These are phyloP conservation scores for Curvularia lunata DNA, from an alignment of 2,329 filamentous ascomycete species.

Conservation along the genomic window DNA sequence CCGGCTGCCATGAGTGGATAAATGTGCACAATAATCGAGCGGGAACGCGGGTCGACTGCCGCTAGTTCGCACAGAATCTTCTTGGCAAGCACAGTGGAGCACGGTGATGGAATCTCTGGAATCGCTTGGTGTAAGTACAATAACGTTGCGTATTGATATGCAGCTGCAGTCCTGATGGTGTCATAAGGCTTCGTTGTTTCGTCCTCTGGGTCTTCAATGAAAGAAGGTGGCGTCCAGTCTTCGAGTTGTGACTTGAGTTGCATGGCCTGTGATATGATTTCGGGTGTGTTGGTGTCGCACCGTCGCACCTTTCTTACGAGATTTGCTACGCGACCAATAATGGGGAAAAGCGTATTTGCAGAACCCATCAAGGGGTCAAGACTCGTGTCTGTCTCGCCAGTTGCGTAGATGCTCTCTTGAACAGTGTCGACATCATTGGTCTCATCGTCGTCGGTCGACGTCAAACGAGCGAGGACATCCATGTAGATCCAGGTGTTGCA, in stretches of 20 bases:
- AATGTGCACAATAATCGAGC: slow-evolving; percentile 71
- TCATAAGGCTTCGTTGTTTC: slow-evolving; percentile 67
- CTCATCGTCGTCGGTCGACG: slow-evolving; percentile 65
- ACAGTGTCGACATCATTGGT: slow-evolving; percentile 58
- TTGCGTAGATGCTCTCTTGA: slow-evolving; percentile 45
- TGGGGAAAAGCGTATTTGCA: slow-evolving; percentile 69
- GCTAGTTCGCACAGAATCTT: slow-evolving; percentile 67
- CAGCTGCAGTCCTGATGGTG: slow-evolving; percentile 69
- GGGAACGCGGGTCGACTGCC: slow-evolving; percentile 66
- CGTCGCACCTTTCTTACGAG: slow-evolving; percentile 68
- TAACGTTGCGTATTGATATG: slow-evolving; percentile 70
- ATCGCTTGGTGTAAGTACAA: slow-evolving; percentile 72
- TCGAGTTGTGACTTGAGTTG: slow-evolving; percentile 67
- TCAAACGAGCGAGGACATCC: slow-evolving; percentile 73
- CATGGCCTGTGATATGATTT: slow-evolving; percentile 67
- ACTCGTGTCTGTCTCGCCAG: slow-evolving; percentile 55
- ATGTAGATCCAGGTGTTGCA: slow-evolving; percentile 77
- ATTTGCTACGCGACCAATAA: slow-evolving; percentile 70
- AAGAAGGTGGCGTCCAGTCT: slow-evolving; percentile 64
- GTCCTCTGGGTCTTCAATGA: slow-evolving; percentile 68
- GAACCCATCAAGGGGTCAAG: slow-evolving; percentile 77
- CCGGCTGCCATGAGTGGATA: slow-evolving; percentile 72
- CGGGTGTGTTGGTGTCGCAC: slow-evolving; percentile 62
- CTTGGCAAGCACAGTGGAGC: slow-evolving; percentile 65
- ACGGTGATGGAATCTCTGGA: slow-evolving; percentile 68